A percentile compares a stretch with the other conserved stretches of the same genome.
Evolutionary conservation across 768 basidiomycete genomes (phyloP).

Genomic region (Asterophora lycoperdoides): DNA sequence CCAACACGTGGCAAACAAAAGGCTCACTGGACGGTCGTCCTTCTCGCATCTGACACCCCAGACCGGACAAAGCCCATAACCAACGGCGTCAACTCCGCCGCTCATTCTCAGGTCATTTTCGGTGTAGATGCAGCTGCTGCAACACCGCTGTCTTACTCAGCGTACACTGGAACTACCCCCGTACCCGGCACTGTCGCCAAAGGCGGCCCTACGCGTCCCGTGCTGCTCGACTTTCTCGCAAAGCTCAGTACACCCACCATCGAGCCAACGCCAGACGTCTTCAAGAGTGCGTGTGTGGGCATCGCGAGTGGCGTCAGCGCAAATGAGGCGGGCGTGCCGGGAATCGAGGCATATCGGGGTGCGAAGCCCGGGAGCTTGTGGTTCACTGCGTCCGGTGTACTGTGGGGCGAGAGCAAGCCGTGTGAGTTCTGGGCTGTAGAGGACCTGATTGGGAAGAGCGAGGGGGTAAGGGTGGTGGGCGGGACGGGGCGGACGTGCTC

Average conservation of each 20-base stretch:
- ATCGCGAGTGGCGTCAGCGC: constrained; percentile 31
- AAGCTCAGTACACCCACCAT: constrained; percentile 40
- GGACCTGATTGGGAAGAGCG: constrained; percentile 47
- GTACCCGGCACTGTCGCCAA: constrained; percentile 35
- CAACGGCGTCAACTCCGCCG: constrained; percentile 23
- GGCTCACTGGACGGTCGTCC: constrained; percentile 67
- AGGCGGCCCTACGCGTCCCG: constrained; percentile 47
- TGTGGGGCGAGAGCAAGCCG: constrained; percentile 74
- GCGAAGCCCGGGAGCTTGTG: constrained; percentile 69
- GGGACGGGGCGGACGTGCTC: constrained; percentile 68
- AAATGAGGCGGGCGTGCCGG: constrained; percentile 45
- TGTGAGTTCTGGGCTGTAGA: constrained; percentile 72
- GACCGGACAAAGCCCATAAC: constrained; percentile 35
- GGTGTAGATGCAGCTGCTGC: constrained; percentile 59
- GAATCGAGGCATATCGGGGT: constrained; percentile 65
- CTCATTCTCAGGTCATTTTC: constrained; percentile 59
- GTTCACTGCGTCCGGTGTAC: constrained; percentile 64
- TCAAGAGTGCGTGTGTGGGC: constrained; percentile 50
- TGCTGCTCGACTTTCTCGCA: constrained; percentile 49
- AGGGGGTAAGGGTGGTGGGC: constrained; percentile 51
- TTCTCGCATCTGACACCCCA: constrained; percentile 54
- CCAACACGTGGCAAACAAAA: constrained; percentile 72
- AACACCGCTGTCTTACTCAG: constrained; percentile 40
- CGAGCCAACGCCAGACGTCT: constrained; percentile 47
- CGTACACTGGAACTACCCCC: constrained; percentile 26